A percentile compares a stretch with the other conserved stretches of the same genome.
These are phyloP conservation scores for Adansonia gregorii DNA, from an alignment of 441 rosid genomes.

Conservation along the genomic window DNA sequence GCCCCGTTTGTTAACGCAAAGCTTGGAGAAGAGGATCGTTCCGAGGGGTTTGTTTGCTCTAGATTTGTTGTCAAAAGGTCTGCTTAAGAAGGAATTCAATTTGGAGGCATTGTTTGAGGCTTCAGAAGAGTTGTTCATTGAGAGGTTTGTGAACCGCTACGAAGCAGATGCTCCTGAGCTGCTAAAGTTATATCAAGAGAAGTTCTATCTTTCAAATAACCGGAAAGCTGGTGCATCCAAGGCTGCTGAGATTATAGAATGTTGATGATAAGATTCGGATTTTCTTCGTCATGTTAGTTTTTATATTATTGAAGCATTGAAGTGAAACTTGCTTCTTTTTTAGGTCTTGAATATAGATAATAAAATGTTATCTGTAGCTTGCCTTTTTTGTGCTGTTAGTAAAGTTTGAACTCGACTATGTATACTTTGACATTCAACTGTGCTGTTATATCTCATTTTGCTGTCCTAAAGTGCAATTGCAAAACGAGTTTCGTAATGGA, in stretches of 20 bases:
- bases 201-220: not conserved
- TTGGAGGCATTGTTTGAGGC: not conserved
- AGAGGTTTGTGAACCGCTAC: slow-evolving; percentile 9
- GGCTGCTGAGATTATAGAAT: not conserved
- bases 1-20: not conserved
- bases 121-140: not conserved
- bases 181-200: slow-evolving; percentile 25
- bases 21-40: slow-evolving; percentile 15
- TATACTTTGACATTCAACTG: not conserved
- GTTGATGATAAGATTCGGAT: not conserved
- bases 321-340: not conserved
- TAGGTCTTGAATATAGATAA: not conserved
- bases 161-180: slow-evolving; percentile 23
- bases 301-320: no score
- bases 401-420: not conserved
- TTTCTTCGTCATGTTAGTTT: not conserved
- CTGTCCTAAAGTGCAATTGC: not conserved
- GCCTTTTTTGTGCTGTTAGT: not conserved
- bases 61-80: not conserved
- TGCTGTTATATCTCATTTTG: not conserved
- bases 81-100: not conserved
- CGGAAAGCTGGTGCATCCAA: not conserved
- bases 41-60: slow-evolving; percentile 11
- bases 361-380: not conserved
- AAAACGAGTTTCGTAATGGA: not conserved